Conservation (phyloP, 1,284 basidiomycete genomes). For the Exobasidium cylindrosporum region DNA sequence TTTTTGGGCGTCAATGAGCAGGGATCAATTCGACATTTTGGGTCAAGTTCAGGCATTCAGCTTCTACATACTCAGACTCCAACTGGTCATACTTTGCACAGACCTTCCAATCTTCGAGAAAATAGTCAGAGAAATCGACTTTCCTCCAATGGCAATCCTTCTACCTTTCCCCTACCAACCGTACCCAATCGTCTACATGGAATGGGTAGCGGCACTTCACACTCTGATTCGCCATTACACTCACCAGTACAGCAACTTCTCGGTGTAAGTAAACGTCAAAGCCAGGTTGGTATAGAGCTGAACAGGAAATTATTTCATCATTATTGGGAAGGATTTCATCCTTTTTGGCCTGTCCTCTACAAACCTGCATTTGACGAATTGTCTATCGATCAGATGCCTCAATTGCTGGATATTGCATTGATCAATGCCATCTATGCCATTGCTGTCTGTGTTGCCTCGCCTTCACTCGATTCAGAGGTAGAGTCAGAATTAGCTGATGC, state of each 20-base stretch:
- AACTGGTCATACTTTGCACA: not conserved
- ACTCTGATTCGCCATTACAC: not conserved
- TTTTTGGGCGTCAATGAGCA: constrained; percentile 26
- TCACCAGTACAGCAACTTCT: not conserved
- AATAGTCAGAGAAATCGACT: not conserved
- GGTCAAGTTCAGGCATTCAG: constrained; percentile 42
- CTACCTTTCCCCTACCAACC: not conserved
- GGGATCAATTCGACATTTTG: constrained; percentile 43
- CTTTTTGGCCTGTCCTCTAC: constrained; percentile 47
- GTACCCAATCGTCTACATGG: not conserved
- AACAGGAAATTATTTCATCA: constrained; percentile 7
- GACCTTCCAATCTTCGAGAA: not conserved
- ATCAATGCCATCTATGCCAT: constrained; percentile 43
- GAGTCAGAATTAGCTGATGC: constrained; percentile 21
- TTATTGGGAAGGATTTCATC: constrained; percentile 46
- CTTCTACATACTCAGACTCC: constrained; percentile 29
- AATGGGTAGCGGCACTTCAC: not conserved
- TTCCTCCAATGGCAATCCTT: not conserved
- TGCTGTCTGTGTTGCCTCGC: constrained; percentile 33
- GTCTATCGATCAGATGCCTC: constrained; percentile 28
- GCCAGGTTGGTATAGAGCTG: not conserved
- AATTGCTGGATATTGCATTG: constrained; percentile 29
- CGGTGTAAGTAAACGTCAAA: not conserved
- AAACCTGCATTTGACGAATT: constrained; percentile 39
- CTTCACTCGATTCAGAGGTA: constrained; percentile 17